Evolutionary conservation across 1,284 basidiomycete genomes (phyloP).

Genomic region (Pseudozyma hubeiensis): DNA sequence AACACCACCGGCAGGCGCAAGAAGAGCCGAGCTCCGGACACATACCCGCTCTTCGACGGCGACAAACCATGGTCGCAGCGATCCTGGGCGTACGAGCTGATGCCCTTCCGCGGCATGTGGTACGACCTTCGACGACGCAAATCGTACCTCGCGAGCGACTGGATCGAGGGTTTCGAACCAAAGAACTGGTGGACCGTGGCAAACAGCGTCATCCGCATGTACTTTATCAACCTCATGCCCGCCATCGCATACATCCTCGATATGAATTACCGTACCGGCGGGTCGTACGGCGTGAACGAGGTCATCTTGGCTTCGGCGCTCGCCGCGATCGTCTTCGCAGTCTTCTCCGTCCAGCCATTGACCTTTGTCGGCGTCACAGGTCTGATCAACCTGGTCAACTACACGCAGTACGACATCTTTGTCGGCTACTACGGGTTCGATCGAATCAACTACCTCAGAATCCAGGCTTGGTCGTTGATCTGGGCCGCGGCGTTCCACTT

Average conservation of each 20-base stretch:
- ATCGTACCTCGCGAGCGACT: slow-evolving; percentile 75
- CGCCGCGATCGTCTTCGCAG: slow-evolving; percentile 88
- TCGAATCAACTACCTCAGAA: slow-evolving; percentile 54
- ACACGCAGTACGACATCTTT: slow-evolving; percentile 66
- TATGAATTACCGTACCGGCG: slow-evolving; percentile 85
- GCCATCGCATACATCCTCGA: slow-evolving; percentile 93
- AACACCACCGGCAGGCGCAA: background rate
- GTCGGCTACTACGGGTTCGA: slow-evolving; percentile 62
- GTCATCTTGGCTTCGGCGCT: slow-evolving; percentile 74
- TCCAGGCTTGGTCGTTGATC: slow-evolving; percentile 81
- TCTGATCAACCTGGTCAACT: slow-evolving; percentile 70
- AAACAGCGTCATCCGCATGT: slow-evolving; percentile 60
- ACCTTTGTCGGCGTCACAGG: slow-evolving; percentile 94
- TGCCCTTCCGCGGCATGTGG: slow-evolving; percentile 78
- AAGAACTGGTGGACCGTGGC: slow-evolving; percentile 55
- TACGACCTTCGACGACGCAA: slow-evolving; percentile 80
- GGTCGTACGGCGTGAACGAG: slow-evolving; percentile 89
- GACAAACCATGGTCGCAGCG: slow-evolving; percentile 66
- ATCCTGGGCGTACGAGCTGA: slow-evolving; percentile 61
- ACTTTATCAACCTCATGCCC: slow-evolving; percentile 76
- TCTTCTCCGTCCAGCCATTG: slow-evolving; percentile 89
- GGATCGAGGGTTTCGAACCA: slow-evolving; percentile 54
- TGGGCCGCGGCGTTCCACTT: slow-evolving; percentile 95
- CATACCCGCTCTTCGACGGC: slow-evolving; percentile 42
- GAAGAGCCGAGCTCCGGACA: slow-evolving; percentile 7